These are phyloP conservation scores for Amanita molliuscula DNA, from an alignment of 768 basidiomycete species.

Conservation along the genomic window DNA sequence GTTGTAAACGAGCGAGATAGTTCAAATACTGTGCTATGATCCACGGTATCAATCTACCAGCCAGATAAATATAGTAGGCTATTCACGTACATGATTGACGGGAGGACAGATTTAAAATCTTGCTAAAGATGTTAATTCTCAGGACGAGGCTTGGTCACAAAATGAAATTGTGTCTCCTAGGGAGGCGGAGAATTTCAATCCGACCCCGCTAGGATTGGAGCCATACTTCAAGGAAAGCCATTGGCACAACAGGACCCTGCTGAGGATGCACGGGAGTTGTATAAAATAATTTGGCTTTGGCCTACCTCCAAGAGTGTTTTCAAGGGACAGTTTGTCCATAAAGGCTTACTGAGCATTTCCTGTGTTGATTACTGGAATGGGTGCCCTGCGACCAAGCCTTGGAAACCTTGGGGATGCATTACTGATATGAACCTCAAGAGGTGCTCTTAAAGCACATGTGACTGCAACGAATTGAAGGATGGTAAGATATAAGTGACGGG, in stretches of 20 bases:
- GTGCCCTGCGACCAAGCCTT: slow-evolving; percentile 21
- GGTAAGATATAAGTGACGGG: slow-evolving; percentile 31
- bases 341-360: slow-evolving; percentile 73
- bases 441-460: slow-evolving; percentile 27
- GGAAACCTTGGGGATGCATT: slow-evolving; percentile 12
- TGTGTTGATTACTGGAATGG: slow-evolving; percentile 46
- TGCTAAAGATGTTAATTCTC: slow-evolving; percentile 82
- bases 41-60: background rate
- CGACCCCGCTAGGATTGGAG: too few species aligned
- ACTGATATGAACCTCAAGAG: slow-evolving; percentile 25
- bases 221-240: too few species aligned
- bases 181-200: too few species aligned
- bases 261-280: too few species aligned
- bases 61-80: too few species aligned
- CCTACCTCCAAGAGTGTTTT: too few species aligned
- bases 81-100: slow-evolving; percentile 32
- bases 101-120: slow-evolving; percentile 60
- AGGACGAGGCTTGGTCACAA: slow-evolving; percentile 30
- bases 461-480: slow-evolving; percentile 22
- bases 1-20: slow-evolving; percentile 44
- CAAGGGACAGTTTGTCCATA: slow-evolving; percentile 71
- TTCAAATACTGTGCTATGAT: slow-evolving; percentile 47
- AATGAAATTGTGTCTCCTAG: too few species aligned
- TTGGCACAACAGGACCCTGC: too few species aligned
- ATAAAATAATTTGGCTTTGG: too few species aligned